A percentile compares a stretch with the other conserved stretches of the same genome.
Evolutionary conservation across 257 asterid species (phyloP).

Genomic region (Jasminum sambac): DNA sequence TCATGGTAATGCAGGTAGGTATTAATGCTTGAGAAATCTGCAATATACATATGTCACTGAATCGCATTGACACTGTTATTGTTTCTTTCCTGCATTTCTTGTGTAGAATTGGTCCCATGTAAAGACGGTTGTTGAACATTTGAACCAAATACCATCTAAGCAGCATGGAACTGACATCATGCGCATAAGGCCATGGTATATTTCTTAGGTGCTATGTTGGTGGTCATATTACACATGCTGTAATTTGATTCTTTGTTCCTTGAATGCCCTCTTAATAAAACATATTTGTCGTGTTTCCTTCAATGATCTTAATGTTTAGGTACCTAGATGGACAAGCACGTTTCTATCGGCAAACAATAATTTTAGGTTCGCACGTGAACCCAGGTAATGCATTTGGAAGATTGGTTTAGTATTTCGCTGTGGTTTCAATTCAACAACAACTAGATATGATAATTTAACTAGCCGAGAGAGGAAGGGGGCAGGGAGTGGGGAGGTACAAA

Average conservation of each 20-base stretch:
- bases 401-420: slow-evolving; percentile 7
- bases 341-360: slow-evolving; percentile 82
- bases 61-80: slow-evolving; percentile 20
- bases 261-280: slow-evolving; percentile 2
- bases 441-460: slow-evolving; percentile 6
- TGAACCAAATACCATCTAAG: slow-evolving; percentile 78
- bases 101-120: slow-evolving; percentile 95
- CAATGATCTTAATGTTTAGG: slow-evolving; percentile 46
- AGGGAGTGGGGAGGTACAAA: too few species aligned
- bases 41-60: slow-evolving; percentile 14
- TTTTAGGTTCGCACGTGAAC: slow-evolving; percentile 75
- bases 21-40: slow-evolving; percentile 16
- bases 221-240: slow-evolving; percentile 6
- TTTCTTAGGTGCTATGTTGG: slow-evolving; percentile 19
- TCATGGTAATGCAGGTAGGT: slow-evolving; percentile 88
- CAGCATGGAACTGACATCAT: slow-evolving; percentile 89
- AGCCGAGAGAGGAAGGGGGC: neutral
- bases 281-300: slow-evolving; percentile 9
- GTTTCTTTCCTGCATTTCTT: slow-evolving; percentile 13
- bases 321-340: slow-evolving; percentile 83
- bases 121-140: slow-evolving; percentile 61
- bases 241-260: slow-evolving; percentile 19
- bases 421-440: slow-evolving; percentile 17
- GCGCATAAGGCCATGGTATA: slow-evolving; percentile 95
- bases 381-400: slow-evolving; percentile 58